Evolutionary conservation across 371 early-diverging fungal genomes (phyloP).

Genomic region (Nematocida major): DNA sequence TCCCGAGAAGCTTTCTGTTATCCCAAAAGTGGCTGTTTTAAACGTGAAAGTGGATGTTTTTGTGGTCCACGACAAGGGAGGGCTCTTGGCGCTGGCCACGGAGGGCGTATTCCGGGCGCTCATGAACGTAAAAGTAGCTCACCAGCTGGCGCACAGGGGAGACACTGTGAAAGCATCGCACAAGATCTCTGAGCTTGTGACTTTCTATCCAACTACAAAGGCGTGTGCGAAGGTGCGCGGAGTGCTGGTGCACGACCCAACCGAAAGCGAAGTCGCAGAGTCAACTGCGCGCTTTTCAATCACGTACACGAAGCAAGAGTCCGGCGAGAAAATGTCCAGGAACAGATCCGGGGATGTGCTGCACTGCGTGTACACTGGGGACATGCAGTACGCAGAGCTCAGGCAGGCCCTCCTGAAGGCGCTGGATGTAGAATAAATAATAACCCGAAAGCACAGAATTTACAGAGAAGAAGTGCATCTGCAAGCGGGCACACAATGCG

Average conservation of each 20-base stretch:
- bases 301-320: not conserved
- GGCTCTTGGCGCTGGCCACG: not conserved
- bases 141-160: not conserved
- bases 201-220: not conserved
- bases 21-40: conserved; percentile 11
- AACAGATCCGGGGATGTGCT: not conserved
- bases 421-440: no score
- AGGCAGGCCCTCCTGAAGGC: no score
- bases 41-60: conserved; percentile 7
- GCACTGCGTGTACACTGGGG: not conserved
- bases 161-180: not conserved
- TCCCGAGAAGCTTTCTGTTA: conserved; percentile 10
- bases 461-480: no score
- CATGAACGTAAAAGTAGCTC: not conserved
- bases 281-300: not conserved
- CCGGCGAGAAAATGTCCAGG: not conserved
- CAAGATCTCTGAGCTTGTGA: not conserved
- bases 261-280: not conserved
- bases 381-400: not conserved
- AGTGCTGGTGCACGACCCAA: not conserved
- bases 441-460: no score
- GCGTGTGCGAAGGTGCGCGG: not conserved
- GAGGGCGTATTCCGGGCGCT: conserved; percentile 15
- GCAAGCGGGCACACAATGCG: no score
- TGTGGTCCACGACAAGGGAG: conserved; percentile 17